phyloP scores from a whole-genome alignment of 331 rosid species.

The Pyracantha coccinea region DNA sequence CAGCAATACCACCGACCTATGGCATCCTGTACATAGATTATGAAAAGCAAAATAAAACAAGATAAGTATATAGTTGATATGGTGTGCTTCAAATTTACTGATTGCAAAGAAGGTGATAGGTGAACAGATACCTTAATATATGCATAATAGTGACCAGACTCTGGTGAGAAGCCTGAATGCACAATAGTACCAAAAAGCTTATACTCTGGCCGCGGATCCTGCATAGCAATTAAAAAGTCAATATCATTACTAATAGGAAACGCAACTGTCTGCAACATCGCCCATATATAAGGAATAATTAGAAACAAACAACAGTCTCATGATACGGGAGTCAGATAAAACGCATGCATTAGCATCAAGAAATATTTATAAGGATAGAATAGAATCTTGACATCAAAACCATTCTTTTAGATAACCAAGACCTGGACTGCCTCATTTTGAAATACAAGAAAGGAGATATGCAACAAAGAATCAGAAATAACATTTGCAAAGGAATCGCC shows the following conservation, averaged over 20 bases:
- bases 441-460: neutral
- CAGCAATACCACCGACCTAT: slow-evolving; percentile 90
- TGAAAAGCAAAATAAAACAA: neutral
- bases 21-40: slow-evolving; percentile 62
- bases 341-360: neutral
- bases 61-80: neutral
- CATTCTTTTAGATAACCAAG: neutral
- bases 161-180: slow-evolving; percentile 94
- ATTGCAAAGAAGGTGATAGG: neutral
- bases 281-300: neutral
- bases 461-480: neutral
- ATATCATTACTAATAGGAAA: slow-evolving; percentile 2
- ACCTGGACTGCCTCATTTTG: neutral
- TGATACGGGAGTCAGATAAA: neutral
- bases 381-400: neutral
- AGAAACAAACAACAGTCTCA: neutral
- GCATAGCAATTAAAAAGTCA: slow-evolving; percentile 17
- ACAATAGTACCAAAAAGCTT: slow-evolving; percentile 96
- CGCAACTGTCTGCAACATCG: slow-evolving; percentile 1
- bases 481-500: neutral
- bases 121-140: slow-evolving; percentile 69
- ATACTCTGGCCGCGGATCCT: slow-evolving; percentile 93
- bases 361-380: neutral
- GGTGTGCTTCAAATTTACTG: neutral
- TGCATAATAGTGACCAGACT: slow-evolving; percentile 97